These are phyloP conservation scores for Suillus fuscotomentosus DNA, from an alignment of 768 basidiomycete species.

Conservation along the genomic window DNA sequence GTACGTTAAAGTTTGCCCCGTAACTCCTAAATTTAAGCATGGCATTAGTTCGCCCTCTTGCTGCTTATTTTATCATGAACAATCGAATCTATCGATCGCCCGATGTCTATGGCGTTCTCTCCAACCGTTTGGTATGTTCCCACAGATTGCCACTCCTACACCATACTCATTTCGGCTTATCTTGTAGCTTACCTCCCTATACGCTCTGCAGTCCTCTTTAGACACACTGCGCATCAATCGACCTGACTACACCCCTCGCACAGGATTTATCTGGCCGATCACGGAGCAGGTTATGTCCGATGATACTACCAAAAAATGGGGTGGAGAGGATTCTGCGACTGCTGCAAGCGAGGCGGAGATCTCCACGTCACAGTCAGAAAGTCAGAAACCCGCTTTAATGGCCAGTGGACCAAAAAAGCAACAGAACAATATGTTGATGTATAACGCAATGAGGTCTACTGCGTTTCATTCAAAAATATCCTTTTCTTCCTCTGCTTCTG, in stretches of 20 bases:
- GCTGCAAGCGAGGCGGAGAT: slow-evolving; percentile 18
- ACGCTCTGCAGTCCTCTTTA: slow-evolving; percentile 74
- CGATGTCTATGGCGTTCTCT: slow-evolving; percentile 79
- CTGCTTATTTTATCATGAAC: slow-evolving; percentile 86
- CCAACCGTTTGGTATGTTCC: slow-evolving; percentile 70
- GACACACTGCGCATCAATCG: slow-evolving; percentile 69
- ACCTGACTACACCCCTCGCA: slow-evolving; percentile 81
- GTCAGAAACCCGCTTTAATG: slow-evolving; percentile 20
- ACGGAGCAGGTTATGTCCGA: slow-evolving; percentile 49
- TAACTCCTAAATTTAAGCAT: slow-evolving; percentile 8
- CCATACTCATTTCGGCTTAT: not conserved
- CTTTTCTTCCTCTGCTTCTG: slow-evolving; percentile 40
- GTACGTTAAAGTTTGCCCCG: slow-evolving; percentile 38
- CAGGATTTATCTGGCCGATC: slow-evolving; percentile 86
- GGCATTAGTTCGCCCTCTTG: slow-evolving; percentile 65
- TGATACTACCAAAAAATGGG: slow-evolving; percentile 41
- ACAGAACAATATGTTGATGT: slow-evolving; percentile 66
- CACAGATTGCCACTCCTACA: slow-evolving; percentile 19
- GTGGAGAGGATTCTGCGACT: slow-evolving; percentile 26
- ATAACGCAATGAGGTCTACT: slow-evolving; percentile 80
- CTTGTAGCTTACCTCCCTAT: slow-evolving; percentile 62
- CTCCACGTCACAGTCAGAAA: slow-evolving; percentile 16
- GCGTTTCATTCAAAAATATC: slow-evolving; percentile 64
- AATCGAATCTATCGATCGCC: slow-evolving; percentile 89
- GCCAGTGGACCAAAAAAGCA: slow-evolving; percentile 46